Base-by-base conservation (phyloP, 2,329 filamentous ascomycete species). In the Colletotrichum costaricense region DNA sequence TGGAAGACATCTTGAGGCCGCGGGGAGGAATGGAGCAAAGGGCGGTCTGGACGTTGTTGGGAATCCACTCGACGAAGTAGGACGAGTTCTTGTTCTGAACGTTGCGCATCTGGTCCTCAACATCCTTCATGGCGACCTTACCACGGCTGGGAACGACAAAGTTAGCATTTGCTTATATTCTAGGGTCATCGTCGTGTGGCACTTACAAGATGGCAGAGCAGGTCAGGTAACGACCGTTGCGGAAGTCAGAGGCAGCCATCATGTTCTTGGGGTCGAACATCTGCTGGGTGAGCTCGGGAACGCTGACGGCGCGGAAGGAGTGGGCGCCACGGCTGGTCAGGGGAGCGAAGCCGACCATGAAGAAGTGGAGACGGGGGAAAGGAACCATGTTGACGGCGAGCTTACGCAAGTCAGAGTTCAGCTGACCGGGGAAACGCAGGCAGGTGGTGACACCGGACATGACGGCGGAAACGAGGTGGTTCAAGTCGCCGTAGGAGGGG, bases 231-330 rank as follows among this genome's bases (percentile, higher is more conserved):
- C 97, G 97, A 86, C 97, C 97, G 87, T 98, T 99, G 82, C 97
- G 95, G 95, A 99, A 99, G 90, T 99, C 97, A 77, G 95, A 97
- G 78, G 97, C 97, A 88, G 97, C 97, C 97, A 99, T 99, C 96
- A 99, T 99, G 93, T 99, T 99, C 95, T 98, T 99, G 82, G 97
- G 96, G 90, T 99, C 97, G 90, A 97, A 99, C 95, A 99, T 98
- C 88, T 99, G 97, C 90, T 99, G 97, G 82, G 97, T 98, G 86
- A 99, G 92, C 91, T 99, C 97, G 72, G 97, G 96, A 75, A 99
- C 97, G 82, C 93, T 95, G 86, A 98, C 94, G 78, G 97, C 96
- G 84, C 97, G 97, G 96, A 98, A 99, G 80, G 94, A 95, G 91
- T 97, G 87, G 78, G 96, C 93, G 81, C 88, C 88, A 77, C 87